phyloP scores from a whole-genome alignment of 2,329 filamentous ascomycete genomes.

The Arthrobotrys musiformis region DNA sequence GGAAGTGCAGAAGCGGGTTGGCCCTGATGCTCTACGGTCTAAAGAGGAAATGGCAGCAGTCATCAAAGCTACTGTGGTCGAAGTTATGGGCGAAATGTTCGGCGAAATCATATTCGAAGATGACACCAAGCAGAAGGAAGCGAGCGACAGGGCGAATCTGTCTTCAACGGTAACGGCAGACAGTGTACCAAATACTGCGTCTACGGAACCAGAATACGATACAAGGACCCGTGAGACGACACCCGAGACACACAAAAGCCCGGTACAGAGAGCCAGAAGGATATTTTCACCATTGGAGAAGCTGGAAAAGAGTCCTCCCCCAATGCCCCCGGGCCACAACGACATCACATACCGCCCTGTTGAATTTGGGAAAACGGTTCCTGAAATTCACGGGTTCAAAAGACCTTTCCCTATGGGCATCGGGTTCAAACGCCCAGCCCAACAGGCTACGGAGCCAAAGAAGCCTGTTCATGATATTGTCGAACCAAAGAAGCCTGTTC shows the following conservation, averaged over 20 bases:
- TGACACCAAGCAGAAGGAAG: slow-evolving; percentile 31
- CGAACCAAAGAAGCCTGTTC: neutral
- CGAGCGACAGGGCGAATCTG: slow-evolving; percentile 21
- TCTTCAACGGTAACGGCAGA: slow-evolving; percentile 38
- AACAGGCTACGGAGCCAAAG: neutral
- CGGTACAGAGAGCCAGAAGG: slow-evolving; percentile 17
- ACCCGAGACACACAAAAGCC: slow-evolving; percentile 33
- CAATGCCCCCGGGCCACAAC: slow-evolving; percentile 24
- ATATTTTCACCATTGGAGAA: slow-evolving; percentile 12
- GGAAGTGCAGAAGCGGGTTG: slow-evolving; percentile 50
- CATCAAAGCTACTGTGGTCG: slow-evolving; percentile 48
- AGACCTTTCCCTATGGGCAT: slow-evolving; percentile 7
- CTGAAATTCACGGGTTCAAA: neutral
- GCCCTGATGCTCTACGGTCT: slow-evolving; percentile 40
- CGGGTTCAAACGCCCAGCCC: neutral
- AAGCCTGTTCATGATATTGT: neutral
- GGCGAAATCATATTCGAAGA: slow-evolving; percentile 55
- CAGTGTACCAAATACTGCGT: neutral
- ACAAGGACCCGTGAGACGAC: slow-evolving; percentile 44
- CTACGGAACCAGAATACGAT: slow-evolving; percentile 26
- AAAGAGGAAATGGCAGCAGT: slow-evolving; percentile 48
- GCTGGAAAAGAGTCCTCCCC: slow-evolving; percentile 9
- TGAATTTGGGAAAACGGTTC: slow-evolving; percentile 36
- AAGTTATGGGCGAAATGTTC: slow-evolving; percentile 54
- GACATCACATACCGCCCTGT: slow-evolving; percentile 44